Conservation (phyloP, 2,329 filamentous ascomycete species). For the Alternaria sp. region DNA sequence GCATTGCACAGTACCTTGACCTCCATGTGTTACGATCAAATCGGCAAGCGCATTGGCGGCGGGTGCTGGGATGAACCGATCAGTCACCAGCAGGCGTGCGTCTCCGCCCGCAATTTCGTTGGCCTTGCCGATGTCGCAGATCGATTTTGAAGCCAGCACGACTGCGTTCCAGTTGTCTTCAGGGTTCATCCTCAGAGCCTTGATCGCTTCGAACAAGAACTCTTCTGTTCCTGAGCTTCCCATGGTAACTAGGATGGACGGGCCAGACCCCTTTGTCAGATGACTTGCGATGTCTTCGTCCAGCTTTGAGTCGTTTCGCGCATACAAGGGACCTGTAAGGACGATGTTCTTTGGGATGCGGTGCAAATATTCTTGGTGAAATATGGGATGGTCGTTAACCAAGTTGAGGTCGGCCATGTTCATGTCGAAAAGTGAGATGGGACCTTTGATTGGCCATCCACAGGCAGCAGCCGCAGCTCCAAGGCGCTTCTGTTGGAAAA, state of each 20-base stretch:
- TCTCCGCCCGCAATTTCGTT: slow-evolving; percentile 33
- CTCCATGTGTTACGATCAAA: slow-evolving; percentile 41
- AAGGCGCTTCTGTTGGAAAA: slow-evolving; percentile 43
- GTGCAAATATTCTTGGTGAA: slow-evolving; percentile 42
- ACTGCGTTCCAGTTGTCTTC: slow-evolving; percentile 43
- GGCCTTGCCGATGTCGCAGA: slow-evolving; percentile 41
- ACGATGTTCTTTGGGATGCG: slow-evolving; percentile 42
- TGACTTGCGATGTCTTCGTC: slow-evolving; percentile 39
- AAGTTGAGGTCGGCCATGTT: slow-evolving; percentile 47
- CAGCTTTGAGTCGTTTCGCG: slow-evolving; percentile 30
- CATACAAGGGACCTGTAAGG: slow-evolving; percentile 41
- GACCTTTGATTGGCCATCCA: slow-evolving; percentile 41
- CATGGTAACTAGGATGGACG: slow-evolving; percentile 42
- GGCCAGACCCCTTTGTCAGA: slow-evolving; percentile 32
- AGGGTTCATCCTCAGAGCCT: slow-evolving; percentile 34
- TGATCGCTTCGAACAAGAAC: slow-evolving; percentile 44
- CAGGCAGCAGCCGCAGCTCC: slow-evolving; percentile 39
- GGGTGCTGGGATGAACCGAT: slow-evolving; percentile 42
- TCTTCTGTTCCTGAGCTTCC: slow-evolving; percentile 44
- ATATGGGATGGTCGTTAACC: slow-evolving; percentile 45
- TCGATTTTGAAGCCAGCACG: slow-evolving; percentile 41
- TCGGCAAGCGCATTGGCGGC: slow-evolving; percentile 42
- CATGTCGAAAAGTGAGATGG: slow-evolving; percentile 46
- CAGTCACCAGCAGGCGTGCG: slow-evolving; percentile 39
- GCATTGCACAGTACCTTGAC: slow-evolving; percentile 45